Base-by-base conservation (phyloP, 805 yeast genomes). In the Candida alai region DNA sequence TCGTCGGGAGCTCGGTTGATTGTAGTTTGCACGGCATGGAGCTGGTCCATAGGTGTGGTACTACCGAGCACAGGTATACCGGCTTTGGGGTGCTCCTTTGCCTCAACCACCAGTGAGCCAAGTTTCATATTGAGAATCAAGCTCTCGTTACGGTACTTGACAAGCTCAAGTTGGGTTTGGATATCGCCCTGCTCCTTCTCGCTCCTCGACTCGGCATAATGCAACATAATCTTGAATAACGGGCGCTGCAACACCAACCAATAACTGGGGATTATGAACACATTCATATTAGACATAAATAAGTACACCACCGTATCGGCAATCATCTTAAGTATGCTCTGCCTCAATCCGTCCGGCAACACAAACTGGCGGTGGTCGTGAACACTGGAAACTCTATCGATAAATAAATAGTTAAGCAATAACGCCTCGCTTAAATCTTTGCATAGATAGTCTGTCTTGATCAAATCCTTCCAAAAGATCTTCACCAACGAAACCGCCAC, bases 391-490 rank as follows among this genome's bases (percentile, higher is more conserved):
- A 48, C 51, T 49, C 48, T 63, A 40, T 47, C 60, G 2, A 73
- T 52, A 21, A 62, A 54, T 27, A 62, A 62, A 43, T 70, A 71
- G 40, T 68, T 70, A 28, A 70, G 50, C 2, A 85, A 56, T 37
- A 86, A 58, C 4, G 68, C 63, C 44, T 80, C 88, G 18, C 83
- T 74, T 9, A 84, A 54, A 39, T 77, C 83, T 42, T 83, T 82
- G 17, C 84, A 69, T 14, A 81, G 52, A 43, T 71, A 73, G 28
- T 80, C 85, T 4, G 61, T 51, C 24, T 66, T 62, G 3, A 78
- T 56, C 2, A 86, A 58, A 32, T 80, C 83, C 34, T 64, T 63
- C 96, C 96, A 88, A 47, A 84, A 83, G 16, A 80, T 62, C 39
- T 76, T 71, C 5, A 83, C 52, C 3, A 84, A 60, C 3, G 84